Base-by-base conservation (phyloP, 1,139 yeast genomes). In the Candida freyschussii region DNA sequence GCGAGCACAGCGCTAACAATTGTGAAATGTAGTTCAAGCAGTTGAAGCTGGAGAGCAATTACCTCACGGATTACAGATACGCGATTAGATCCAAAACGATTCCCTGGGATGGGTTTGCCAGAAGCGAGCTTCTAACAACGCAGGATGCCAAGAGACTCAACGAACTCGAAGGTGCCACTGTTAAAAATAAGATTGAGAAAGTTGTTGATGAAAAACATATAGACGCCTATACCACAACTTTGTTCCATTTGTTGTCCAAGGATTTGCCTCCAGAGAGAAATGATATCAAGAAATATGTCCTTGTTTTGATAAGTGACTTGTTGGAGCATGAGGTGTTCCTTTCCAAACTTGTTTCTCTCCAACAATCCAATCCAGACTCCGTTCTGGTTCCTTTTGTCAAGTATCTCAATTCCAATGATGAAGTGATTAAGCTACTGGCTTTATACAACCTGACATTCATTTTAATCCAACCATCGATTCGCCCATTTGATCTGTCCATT, bases 21-120 rank as follows among this genome's bases (percentile, higher is more conserved):
- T n/a, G n/a, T n/a, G n/a, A n/a, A n/a, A n/a, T n/a, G n/a, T n/a
- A 38, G 40, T 24, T 20, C 19, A 44, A 33, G 14, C 26, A 33
- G 12, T 19, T 47, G 18, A 18, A 22, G 20, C 44, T 60, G 39
- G 85, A 80, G 49, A 79, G 84, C 57, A 70, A 70, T 30, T 78
- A 75, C 53, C 67, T 85, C 50, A 79, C 78, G 44, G 95, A 86
- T 50, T 74, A 83, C 43, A 76, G 85, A 50, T 69, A 73, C 48
- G 78, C 78, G 44, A 78, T 85, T 47, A 71, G 93, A 49, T 82
- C 84, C 41, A 74, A 94, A 45, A 81, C 93, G 21, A 75, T 89
- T 40, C 94, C 95, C 17, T 89, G 96, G 96, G 94, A 84, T 53
- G 95, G 95, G 7, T 77, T 82, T 50, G 78, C 85, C 13, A 72